These are phyloP conservation scores for Pseudogymnoascus sp. DNA, from an alignment of 2,329 filamentous ascomycete species.

Conservation along the genomic window DNA sequence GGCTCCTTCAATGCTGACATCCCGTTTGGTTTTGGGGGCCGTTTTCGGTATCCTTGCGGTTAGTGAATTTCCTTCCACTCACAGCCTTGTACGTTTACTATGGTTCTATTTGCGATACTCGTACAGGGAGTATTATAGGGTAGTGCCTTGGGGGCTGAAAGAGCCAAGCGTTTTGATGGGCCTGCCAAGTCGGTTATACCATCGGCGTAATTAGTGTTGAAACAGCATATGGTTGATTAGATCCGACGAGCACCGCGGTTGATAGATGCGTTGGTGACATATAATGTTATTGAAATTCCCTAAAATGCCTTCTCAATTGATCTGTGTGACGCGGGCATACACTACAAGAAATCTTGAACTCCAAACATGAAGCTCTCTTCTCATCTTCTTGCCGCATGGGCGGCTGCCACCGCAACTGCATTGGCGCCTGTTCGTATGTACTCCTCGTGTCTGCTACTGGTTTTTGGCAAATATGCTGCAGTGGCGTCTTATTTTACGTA, in stretches of 20 bases:
- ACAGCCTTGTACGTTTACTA: background rate
- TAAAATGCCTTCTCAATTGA: background rate
- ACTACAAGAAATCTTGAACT: background rate
- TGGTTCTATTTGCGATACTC: background rate
- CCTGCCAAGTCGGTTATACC: background rate
- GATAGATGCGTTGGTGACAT: background rate
- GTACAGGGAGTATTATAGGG: background rate
- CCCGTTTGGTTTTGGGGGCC: background rate
- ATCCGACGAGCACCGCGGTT: background rate
- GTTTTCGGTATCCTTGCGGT: background rate
- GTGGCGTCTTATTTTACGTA: background rate
- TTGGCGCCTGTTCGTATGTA: background rate
- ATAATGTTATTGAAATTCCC: background rate
- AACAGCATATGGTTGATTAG: background rate
- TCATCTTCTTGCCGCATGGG: background rate
- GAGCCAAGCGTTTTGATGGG: background rate
- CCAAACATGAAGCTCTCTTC: background rate
- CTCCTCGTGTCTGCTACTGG: background rate
- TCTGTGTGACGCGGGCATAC: background rate
- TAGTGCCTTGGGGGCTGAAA: background rate
- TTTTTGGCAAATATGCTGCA: background rate
- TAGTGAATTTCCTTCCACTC: background rate
- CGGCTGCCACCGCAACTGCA: background rate
- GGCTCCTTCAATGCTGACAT: background rate
- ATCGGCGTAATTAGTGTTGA: background rate